Evolutionary conservation across 2,329 filamentous ascomycete species (phyloP), one percentile per base, ranked within the genome.

Genomic region (Fusarium miscanthi): DNA sequence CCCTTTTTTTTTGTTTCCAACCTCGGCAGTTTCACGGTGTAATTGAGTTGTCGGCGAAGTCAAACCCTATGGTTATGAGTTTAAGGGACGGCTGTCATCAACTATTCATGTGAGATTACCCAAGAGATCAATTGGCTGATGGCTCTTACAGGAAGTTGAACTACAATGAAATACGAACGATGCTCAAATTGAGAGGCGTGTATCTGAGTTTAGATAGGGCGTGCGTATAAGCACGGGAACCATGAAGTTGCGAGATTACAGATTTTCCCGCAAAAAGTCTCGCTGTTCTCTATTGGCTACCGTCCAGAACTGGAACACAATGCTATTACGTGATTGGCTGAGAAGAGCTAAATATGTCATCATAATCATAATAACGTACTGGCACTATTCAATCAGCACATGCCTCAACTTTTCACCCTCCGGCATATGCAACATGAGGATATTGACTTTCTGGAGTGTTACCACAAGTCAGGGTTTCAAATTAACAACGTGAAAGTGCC

Each of bases 311-410:
- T 67, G 51, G 57, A 63, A 69, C 67, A 67, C 45, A 42, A 42
- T 27, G 45, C 33, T 52, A 58, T 66, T 67, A 58, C 54, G 13
- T 76, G 59, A 74, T 76, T 76, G 74, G 74, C 23, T 38, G 42
- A 14, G 49, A 41, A 16, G 30, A 43, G 37, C 35, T n/a, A 25
- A 52, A 46, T 66, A 74, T 76, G 74, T 76, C 74, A 76, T 73
- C 74, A 75, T 75, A 74, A 74, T 74, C 69, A 72, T 52, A 69
- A 72, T 52, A 69, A 65, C 23, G 49, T 48, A 57, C 46, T 57
- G 49, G 43, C 51, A 56, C 65, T 71, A 73, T 75, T 69, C 65
- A 45, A 73, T 73, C 59, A 66, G 62, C 72, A 76, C 72, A 76
- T 76, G 74, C 60, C 48, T 72, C 48, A 35, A 63, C 59, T 31